Evolutionary conservation across 345 rosid species (phyloP).

Genomic region (Boechera stricta): DNA sequence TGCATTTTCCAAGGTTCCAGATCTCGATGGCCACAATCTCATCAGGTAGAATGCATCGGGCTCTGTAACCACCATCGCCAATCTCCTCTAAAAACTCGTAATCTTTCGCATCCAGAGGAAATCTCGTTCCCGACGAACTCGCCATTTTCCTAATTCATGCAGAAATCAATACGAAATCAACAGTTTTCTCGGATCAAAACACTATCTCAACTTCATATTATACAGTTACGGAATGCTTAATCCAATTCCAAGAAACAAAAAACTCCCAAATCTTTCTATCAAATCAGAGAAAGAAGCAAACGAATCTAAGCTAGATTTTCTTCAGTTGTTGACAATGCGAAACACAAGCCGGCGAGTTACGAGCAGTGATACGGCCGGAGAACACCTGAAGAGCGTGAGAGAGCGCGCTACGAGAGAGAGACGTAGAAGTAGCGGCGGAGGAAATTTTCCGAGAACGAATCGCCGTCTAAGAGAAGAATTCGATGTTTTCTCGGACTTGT

Average conservation of each 20-base stretch:
- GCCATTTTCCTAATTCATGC: not conserved
- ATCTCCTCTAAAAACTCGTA: conserved; percentile 57
- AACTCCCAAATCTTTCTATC: not conserved
- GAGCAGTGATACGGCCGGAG: not conserved
- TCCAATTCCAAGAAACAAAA: not conserved
- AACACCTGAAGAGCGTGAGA: not conserved
- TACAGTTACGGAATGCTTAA: not conserved
- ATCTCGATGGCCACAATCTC: conserved; percentile 11
- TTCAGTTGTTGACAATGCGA: not conserved
- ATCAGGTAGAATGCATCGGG: conserved; percentile 21
- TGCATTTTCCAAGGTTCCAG: conserved; percentile 49
- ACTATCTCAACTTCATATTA: too few species aligned
- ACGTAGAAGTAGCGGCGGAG: not conserved
- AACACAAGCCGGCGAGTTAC: not conserved
- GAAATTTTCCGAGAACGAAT: not conserved
- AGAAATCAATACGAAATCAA: not conserved
- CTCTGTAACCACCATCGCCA: conserved; percentile 51
- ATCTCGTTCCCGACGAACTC: conserved; percentile 46
- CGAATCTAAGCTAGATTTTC: not conserved
- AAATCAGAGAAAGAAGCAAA: not conserved
- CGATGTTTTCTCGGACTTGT: not conserved
- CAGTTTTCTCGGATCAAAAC: not conserved
- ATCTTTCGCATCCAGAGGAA: conserved; percentile 56
- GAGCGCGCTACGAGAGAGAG: not conserved
- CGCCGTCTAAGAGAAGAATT: not conserved